These are phyloP conservation scores for Talaromyces sp. DNA, from an alignment of 2,329 filamentous ascomycete species.

Conservation along the genomic window DNA sequence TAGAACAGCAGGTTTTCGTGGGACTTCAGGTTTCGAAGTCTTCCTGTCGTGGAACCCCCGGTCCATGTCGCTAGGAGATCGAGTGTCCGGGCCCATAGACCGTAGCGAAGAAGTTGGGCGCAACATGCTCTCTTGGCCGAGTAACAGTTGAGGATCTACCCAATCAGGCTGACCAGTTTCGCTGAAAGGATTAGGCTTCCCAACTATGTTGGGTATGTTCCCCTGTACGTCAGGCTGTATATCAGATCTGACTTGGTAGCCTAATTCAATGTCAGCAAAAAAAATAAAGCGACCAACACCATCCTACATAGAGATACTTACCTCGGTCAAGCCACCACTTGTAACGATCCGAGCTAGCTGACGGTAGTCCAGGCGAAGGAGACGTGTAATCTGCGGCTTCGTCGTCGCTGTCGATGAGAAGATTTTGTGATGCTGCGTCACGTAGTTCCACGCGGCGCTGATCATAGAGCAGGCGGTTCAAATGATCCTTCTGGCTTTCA, in stretches of 20 bases:
- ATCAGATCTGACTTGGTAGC: conserved; percentile 69
- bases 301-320: conserved; percentile 24
- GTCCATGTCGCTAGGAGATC: background rate
- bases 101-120: background rate
- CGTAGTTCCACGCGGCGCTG: conserved; percentile 59
- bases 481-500: conserved; percentile 64
- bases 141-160: conserved; percentile 45
- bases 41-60: background rate
- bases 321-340: conserved; percentile 65
- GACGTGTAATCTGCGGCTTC: conserved; percentile 77
- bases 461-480: conserved; percentile 71
- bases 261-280: conserved; percentile 29
- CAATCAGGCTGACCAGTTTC: conserved; percentile 75
- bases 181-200: conserved; percentile 77
- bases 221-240: conserved; percentile 62
- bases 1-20: conserved; percentile 3
- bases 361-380: conserved; percentile 70
- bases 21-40: background rate
- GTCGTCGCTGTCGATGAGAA: conserved; percentile 42
- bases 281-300: conserved; percentile 8
- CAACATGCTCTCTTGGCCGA: background rate
- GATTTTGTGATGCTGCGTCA: background rate
- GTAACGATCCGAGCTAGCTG: conserved; percentile 57
- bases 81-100: background rate
- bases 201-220: conserved; percentile 65